phyloP scores from a whole-genome alignment of 2,329 filamentous ascomycete species.

The Xylaria sp. region DNA sequence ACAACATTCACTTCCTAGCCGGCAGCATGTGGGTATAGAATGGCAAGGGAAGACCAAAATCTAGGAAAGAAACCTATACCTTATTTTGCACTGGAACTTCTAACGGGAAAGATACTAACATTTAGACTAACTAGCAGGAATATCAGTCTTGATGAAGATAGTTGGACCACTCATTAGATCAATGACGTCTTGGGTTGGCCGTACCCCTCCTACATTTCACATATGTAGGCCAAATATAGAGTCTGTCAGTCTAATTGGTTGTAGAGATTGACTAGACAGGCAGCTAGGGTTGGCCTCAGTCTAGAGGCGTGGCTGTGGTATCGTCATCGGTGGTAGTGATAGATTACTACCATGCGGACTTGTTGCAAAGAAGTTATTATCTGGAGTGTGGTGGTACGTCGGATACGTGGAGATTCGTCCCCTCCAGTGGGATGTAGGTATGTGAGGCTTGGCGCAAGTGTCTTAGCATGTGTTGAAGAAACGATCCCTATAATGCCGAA shows the following conservation, averaged over 20 bases:
- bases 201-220: neutral
- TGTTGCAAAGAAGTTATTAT: neutral
- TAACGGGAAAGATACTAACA: too few relatives aligned
- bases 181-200: conserved; percentile 18
- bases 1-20: neutral
- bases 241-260: conserved; percentile 1
- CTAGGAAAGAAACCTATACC: too few relatives aligned
- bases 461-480: conserved; percentile 1
- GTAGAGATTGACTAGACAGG: neutral
- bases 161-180: neutral
- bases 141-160: neutral
- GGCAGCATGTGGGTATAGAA: neutral
- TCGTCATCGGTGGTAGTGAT: conserved; percentile 15
- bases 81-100: too few relatives aligned
- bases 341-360: neutral
- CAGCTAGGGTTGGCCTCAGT: conserved; percentile 4
- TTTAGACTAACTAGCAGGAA: neutral
- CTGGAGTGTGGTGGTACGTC: neutral
- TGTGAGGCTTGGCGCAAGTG: conserved; percentile 2
- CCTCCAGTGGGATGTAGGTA: neutral
- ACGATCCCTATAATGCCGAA: conserved; percentile 1
- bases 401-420: neutral
- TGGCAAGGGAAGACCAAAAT: neutral
- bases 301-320: neutral
- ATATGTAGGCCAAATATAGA: neutral